Percentiles rank a stretch among this genome's conserved stretches.
These are phyloP conservation scores for Phytophthora rubi DNA, from an alignment of 352 stramenopile species.

Conservation along the genomic window DNA sequence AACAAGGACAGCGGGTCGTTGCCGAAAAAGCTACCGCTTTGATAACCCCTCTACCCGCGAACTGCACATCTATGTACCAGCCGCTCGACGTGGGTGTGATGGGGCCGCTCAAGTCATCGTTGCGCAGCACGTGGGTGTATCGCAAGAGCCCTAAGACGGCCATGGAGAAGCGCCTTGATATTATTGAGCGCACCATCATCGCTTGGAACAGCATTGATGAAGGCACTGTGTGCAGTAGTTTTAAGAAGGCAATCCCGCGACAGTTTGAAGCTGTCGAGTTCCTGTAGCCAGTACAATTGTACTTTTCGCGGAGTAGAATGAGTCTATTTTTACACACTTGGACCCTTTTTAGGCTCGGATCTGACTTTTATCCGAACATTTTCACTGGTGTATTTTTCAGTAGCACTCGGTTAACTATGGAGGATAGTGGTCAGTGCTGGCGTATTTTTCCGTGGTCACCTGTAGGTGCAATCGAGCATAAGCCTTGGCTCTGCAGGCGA, in stretches of 20 bases:
- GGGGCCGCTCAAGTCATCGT: not conserved
- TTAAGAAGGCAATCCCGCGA: too few relatives aligned
- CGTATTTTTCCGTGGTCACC: constrained; percentile 10
- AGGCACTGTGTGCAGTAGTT: too few relatives aligned
- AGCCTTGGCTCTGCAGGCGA: too few relatives aligned
- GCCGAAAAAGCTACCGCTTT: not conserved
- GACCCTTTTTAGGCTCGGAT: too few relatives aligned
- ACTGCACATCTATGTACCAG: constrained; percentile 25
- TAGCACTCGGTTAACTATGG: constrained; percentile 4
- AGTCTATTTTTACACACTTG: too few relatives aligned
- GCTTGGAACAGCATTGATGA: too few relatives aligned
- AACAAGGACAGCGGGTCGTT: constrained; percentile 1
- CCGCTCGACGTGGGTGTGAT: not conserved
- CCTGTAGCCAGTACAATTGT: too few relatives aligned
- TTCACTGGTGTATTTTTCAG: constrained; percentile 5
- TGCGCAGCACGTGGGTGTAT: not conserved
- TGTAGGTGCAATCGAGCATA: not conserved
- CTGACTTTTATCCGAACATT: constrained; percentile 7
- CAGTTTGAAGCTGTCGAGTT: too few relatives aligned
- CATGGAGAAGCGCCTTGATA: not conserved
- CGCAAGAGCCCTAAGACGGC: not conserved
- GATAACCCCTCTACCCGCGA: constrained; percentile 4
- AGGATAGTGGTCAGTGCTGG: not conserved
- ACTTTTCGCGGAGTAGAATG: too few relatives aligned
- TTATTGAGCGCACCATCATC: too few relatives aligned